Evolutionary conservation across 179 eudicot genomes (phyloP).

Genomic region (Patellifolia procumbens): DNA sequence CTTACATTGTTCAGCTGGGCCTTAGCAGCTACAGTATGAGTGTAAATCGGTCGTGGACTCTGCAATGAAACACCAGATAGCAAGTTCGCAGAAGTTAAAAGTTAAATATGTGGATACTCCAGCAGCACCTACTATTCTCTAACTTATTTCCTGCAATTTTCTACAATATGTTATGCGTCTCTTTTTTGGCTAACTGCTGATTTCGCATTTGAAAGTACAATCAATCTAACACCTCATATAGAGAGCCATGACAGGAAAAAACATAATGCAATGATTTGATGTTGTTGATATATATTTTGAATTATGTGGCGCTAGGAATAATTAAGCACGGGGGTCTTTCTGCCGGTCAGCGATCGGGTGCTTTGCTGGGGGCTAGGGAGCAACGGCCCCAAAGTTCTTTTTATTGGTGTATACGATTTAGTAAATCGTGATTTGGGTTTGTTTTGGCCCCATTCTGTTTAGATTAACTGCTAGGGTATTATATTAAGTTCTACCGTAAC

Average conservation of each 20-base stretch:
- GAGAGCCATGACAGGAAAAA: background rate
- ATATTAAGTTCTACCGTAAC: no score
- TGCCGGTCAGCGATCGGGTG: no score
- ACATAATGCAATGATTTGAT: background rate
- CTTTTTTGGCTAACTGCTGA: background rate
- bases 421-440: no score
- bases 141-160: background rate
- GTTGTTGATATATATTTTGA: background rate
- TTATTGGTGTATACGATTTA: no score
- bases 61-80: conserved; percentile 24
- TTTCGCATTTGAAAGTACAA: background rate
- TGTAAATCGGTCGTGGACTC: conserved; percentile 45
- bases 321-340: no score
- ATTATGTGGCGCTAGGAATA: background rate
- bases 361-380: no score
- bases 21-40: conserved; percentile 37
- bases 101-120: background rate
- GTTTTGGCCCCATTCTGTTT: no score
- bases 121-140: background rate
- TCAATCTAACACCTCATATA: background rate
- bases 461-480: no score
- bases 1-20: conserved; percentile 65
- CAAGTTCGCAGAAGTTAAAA: conserved; percentile 10
- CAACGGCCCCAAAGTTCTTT: no score
- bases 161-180: background rate